Percentiles rank a stretch among this genome's conserved stretches.
These are phyloP conservation scores for Ilex paraguariensis DNA, from an alignment of 305 asterid genomes.

Conservation along the genomic window DNA sequence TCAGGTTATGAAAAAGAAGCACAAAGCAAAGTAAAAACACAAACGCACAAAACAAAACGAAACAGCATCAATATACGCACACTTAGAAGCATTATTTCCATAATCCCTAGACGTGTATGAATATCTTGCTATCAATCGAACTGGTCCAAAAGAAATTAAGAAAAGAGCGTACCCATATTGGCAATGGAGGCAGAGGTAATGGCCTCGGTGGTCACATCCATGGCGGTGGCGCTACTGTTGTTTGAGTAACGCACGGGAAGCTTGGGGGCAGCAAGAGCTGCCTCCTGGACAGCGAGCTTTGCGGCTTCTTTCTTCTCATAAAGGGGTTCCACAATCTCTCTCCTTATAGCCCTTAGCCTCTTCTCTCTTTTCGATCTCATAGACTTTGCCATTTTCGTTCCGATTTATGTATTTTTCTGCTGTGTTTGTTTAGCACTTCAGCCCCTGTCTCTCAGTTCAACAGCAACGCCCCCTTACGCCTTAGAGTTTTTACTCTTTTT, in stretches of 20 bases:
- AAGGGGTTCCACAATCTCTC: conserved; percentile 78
- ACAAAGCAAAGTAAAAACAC: not conserved
- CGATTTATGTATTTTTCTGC: too few relatives aligned
- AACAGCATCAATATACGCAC: not conserved
- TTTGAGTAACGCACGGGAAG: conserved; percentile 47
- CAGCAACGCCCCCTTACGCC: too few relatives aligned
- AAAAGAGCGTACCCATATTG: conserved; percentile 38
- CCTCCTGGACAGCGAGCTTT: conserved; percentile 75
- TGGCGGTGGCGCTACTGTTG: conserved; percentile 10
- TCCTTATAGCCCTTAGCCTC: conserved; percentile 79
- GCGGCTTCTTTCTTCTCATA: conserved; percentile 83
- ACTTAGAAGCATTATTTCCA: not conserved
- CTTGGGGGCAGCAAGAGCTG: conserved; percentile 92
- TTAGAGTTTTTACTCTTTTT: too few relatives aligned
- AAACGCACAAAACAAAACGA: not conserved
- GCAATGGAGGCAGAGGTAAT: conserved; percentile 9
- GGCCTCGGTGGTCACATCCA: conserved; percentile 15
- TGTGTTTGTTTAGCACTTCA: too few relatives aligned
- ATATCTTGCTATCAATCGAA: too few relatives aligned
- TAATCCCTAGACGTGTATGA: too few relatives aligned
- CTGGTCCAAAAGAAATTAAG: not conserved
- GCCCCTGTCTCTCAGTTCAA: too few relatives aligned
- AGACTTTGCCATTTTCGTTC: conserved; percentile 63
- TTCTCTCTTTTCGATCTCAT: conserved; percentile 89
- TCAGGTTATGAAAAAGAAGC: too few relatives aligned